Evolutionary conservation across 1,284 basidiomycete genomes (phyloP).

Genomic region (Flammula alnicola): DNA sequence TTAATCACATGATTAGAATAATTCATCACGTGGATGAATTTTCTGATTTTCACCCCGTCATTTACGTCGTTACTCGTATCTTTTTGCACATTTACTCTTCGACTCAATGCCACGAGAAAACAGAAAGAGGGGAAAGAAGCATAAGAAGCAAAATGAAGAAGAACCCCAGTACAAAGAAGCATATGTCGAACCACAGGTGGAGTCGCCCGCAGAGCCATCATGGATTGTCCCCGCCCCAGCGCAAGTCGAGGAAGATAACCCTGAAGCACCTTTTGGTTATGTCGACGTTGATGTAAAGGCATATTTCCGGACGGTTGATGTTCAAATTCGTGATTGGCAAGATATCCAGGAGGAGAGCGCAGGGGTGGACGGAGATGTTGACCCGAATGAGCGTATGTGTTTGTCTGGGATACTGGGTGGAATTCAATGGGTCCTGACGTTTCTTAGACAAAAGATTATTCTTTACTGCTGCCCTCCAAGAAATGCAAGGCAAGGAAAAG

Average conservation of each 20-base stretch:
- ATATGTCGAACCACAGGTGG: slow-evolving; percentile 19
- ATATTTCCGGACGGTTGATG: slow-evolving; percentile 87
- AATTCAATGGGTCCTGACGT: not conserved
- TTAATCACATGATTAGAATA: not conserved
- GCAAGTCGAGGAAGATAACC: slow-evolving; percentile 45
- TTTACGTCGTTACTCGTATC: not conserved
- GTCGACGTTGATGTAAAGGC: slow-evolving; percentile 89
- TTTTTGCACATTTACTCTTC: not conserved
- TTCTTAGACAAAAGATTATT: slow-evolving; percentile 78
- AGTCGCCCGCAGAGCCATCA: slow-evolving; percentile 49
- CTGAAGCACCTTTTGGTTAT: slow-evolving; percentile 85
- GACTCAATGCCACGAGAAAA: slow-evolving; percentile 71
- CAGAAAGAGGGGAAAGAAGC: slow-evolving; percentile 77
- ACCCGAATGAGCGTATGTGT: slow-evolving; percentile 77
- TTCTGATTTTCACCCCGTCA: too few species aligned
- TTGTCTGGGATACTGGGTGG: not conserved
- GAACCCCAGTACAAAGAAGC: slow-evolving; percentile 19
- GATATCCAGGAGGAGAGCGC: slow-evolving; percentile 42
- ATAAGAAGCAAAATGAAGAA: slow-evolving; percentile 54
- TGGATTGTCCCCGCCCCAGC: slow-evolving; percentile 62
- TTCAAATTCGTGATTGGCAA: slow-evolving; percentile 88
- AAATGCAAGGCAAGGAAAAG: slow-evolving; percentile 87
- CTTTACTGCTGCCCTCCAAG: slow-evolving; percentile 81
- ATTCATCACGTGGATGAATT: slow-evolving; percentile 6
- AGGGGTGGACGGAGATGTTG: slow-evolving; percentile 41